phyloP scores from a whole-genome alignment of 352 stramenopile genomes.

The Globisporangium canariense region DNA sequence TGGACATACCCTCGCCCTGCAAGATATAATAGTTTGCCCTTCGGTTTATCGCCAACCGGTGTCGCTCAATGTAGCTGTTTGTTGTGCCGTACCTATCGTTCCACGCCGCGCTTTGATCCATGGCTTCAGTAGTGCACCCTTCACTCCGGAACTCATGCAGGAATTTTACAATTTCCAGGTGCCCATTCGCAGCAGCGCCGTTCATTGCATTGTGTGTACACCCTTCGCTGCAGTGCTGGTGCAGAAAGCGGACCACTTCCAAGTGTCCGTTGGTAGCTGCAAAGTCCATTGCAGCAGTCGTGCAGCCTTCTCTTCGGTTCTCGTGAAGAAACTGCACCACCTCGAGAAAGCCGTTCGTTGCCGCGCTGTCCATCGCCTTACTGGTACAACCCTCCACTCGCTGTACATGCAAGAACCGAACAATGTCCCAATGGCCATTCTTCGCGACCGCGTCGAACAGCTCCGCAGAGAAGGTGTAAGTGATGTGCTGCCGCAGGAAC shows the following conservation, averaged over 20 bases:
- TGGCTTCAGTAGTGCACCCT: background rate
- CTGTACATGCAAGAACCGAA: background rate
- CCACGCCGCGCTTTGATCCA: background rate
- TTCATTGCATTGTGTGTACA: background rate
- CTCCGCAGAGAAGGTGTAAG: background rate
- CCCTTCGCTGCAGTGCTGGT: background rate
- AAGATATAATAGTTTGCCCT: background rate
- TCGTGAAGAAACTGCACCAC: background rate
- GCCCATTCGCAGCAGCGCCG: background rate
- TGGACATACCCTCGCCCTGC: background rate
- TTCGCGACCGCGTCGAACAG: background rate
- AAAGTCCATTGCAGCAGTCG: background rate
- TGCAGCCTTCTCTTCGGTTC: background rate
- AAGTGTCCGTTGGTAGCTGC: background rate
- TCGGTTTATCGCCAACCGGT: background rate
- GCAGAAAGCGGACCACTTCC: background rate
- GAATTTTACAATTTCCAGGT: background rate
- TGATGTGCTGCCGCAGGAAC: background rate
- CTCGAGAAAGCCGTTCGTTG: background rate
- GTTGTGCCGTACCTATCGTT: background rate
- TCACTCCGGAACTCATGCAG: background rate
- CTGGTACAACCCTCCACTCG: background rate
- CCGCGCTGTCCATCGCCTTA: background rate
- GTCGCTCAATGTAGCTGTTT: background rate
- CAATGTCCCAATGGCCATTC: background rate